These are phyloP conservation scores for Spencermartinsiella ligniputridi DNA, from an alignment of 1,139 yeast species.

Conservation along the genomic window DNA sequence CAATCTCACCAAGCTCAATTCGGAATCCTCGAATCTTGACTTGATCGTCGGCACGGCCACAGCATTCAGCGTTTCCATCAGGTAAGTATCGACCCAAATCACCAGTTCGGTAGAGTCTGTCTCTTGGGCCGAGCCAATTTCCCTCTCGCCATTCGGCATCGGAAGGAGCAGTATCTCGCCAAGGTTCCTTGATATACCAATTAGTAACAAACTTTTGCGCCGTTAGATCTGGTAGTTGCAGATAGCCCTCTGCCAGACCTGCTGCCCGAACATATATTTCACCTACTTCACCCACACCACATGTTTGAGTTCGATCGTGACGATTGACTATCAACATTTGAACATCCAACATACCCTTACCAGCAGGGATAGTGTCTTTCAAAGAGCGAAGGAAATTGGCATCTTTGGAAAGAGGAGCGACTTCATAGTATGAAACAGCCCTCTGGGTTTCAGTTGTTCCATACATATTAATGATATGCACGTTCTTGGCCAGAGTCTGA, in stretches of 20 bases:
- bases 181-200: constrained; percentile 60
- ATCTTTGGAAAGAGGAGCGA: constrained; percentile 65
- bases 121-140: constrained; percentile 91
- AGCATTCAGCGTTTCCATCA: constrained; percentile 95
- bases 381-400: constrained; percentile 72
- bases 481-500: constrained; percentile 88
- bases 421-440: constrained; percentile 91
- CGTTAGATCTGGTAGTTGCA: constrained; percentile 85
- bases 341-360: constrained; percentile 94
- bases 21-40: constrained; percentile 98
- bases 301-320: constrained; percentile 76
- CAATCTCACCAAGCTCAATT: constrained; percentile 96
- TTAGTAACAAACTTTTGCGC: constrained; percentile 80
- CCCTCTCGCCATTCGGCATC: constrained; percentile 54
- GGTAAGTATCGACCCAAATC: constrained; percentile 96
- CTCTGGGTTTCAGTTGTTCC: constrained; percentile 99
- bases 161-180: constrained; percentile 7
- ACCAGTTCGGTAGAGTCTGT: constrained; percentile 92
- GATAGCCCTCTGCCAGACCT: constrained; percentile 94
- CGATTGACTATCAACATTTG: constrained; percentile 92
- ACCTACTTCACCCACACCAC: constrained; percentile 99
- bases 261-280: constrained; percentile 98
- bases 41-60: constrained; percentile 99
- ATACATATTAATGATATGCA: constrained; percentile 92
- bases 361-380: constrained; percentile 98